These are phyloP conservation scores for Phytophthora macrochlamydospora DNA, from an alignment of 352 stramenopile species.

Conservation along the genomic window DNA sequence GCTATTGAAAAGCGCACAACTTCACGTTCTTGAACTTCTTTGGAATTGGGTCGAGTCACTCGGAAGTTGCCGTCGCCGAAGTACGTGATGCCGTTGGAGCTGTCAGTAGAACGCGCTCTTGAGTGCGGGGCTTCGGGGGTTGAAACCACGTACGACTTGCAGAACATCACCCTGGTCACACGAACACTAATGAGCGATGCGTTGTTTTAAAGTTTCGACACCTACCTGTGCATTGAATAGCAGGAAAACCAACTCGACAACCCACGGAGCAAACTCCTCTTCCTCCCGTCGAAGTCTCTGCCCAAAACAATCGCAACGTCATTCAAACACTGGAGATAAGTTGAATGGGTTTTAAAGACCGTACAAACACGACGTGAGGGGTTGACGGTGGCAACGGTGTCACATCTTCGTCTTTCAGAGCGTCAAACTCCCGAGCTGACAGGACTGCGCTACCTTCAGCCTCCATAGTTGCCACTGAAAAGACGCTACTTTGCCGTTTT, in stretches of 20 bases:
- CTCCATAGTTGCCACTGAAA: conserved; percentile 20
- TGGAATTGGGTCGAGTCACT: conserved; percentile 37
- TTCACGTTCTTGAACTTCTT: conserved; percentile 52
- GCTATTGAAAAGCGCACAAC: conserved; percentile 40
- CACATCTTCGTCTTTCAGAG: conserved; percentile 37
- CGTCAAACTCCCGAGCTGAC: conserved; percentile 29
- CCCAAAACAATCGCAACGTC: background rate
- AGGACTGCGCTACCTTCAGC: conserved; percentile 8
- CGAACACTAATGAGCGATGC: no score
- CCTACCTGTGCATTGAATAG: conserved; percentile 62
- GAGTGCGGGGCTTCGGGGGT: background rate
- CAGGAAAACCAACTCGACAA: conserved; percentile 54
- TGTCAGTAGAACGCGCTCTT: background rate
- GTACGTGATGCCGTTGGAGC: conserved; percentile 13
- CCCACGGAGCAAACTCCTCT: conserved; percentile 41
- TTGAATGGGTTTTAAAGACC: background rate
- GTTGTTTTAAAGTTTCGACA: background rate
- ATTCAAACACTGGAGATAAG: background rate
- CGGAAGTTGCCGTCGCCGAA: conserved; percentile 44
- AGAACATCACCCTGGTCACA: conserved; percentile 44
- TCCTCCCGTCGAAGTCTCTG: conserved; percentile 42
- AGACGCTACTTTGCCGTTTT: conserved; percentile 7
- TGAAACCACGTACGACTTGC: conserved; percentile 41
- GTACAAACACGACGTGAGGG: conserved; percentile 50
- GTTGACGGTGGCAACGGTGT: conserved; percentile 34